These are phyloP conservation scores for Trichoderma simmonsii DNA, from an alignment of 2,329 filamentous ascomycete species.

Conservation along the genomic window DNA sequence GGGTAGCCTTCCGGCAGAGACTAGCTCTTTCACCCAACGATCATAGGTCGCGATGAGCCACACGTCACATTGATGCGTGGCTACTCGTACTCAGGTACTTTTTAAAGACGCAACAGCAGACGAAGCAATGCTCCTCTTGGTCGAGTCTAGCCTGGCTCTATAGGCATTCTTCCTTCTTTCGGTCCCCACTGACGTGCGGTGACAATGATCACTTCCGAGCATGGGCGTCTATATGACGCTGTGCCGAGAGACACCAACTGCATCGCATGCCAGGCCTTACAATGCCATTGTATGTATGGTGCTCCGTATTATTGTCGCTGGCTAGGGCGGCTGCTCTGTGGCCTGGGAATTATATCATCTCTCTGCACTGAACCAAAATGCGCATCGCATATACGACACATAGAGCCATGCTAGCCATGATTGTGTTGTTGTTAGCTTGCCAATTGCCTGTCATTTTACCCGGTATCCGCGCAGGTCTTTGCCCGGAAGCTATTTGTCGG, in stretches of 20 bases:
- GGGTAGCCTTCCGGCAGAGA: constrained; percentile 16
- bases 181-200: neutral
- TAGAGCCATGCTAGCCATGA: neutral
- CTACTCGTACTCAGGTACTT: neutral
- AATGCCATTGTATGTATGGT: neutral
- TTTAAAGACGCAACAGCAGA: neutral
- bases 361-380: neutral
- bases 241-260: neutral
- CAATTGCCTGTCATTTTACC: neutral
- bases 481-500: neutral
- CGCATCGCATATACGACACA: neutral
- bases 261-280: neutral
- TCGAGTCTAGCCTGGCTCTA: neutral
- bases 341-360: neutral
- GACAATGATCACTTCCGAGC: neutral
- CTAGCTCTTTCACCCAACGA: constrained; percentile 10
- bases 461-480: neutral
- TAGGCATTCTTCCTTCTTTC: neutral
- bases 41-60: constrained; percentile 14
- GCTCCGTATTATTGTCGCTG: neutral
- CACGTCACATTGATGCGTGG: constrained; percentile 3
- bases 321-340: neutral
- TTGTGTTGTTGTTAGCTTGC: neutral
- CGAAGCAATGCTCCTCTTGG: neutral
- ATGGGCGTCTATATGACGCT: constrained; percentile 7